These are phyloP conservation scores for Eimeria necatrix DNA, from an alignment of 169 alveolate genomes.

Conservation along the genomic window DNA sequence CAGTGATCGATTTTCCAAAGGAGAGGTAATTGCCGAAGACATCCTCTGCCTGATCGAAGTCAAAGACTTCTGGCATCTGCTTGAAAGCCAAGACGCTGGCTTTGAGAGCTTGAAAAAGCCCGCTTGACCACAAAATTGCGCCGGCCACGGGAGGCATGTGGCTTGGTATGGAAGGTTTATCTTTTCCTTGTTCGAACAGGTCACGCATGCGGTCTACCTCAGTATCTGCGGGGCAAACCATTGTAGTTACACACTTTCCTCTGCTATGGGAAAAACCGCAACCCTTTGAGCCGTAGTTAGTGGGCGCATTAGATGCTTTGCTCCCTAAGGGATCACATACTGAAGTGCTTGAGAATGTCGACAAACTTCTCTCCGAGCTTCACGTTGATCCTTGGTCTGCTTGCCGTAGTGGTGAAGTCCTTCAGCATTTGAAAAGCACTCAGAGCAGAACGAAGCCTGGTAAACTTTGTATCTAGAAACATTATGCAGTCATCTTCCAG, in stretches of 20 bases:
- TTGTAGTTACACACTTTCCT: neutral
- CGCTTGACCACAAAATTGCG: conserved; percentile 94
- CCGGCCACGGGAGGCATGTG: conserved; percentile 93
- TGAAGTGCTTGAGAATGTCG: conserved; percentile 91
- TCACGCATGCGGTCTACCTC: conserved; percentile 79
- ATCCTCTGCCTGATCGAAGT: conserved; percentile 87
- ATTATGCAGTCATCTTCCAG: conserved; percentile 92
- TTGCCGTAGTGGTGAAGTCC: conserved; percentile 93
- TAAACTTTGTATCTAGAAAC: conserved; percentile 85
- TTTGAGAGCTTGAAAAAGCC: conserved; percentile 92
- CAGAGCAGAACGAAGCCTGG: conserved; percentile 93
- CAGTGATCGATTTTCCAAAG: conserved; percentile 65
- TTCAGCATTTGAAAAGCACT: conserved; percentile 96
- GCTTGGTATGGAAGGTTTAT: conserved; percentile 89
- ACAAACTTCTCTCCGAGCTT: conserved; percentile 94
- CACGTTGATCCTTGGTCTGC: conserved; percentile 92
- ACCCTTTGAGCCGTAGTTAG: no score
- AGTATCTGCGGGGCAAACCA: conserved; percentile 25
- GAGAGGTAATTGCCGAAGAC: conserved; percentile 79
- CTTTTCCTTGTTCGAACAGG: conserved; percentile 83
- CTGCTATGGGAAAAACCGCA: neutral
- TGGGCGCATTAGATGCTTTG: no score
- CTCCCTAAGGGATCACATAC: conserved; percentile 46
- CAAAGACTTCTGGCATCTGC: conserved; percentile 89
- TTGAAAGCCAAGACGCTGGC: conserved; percentile 94